A percentile compares a stretch with the other conserved stretches of the same genome.
Evolutionary conservation across 2,329 filamentous ascomycete species (phyloP).

Genomic region (Colletotrichum somersetense): DNA sequence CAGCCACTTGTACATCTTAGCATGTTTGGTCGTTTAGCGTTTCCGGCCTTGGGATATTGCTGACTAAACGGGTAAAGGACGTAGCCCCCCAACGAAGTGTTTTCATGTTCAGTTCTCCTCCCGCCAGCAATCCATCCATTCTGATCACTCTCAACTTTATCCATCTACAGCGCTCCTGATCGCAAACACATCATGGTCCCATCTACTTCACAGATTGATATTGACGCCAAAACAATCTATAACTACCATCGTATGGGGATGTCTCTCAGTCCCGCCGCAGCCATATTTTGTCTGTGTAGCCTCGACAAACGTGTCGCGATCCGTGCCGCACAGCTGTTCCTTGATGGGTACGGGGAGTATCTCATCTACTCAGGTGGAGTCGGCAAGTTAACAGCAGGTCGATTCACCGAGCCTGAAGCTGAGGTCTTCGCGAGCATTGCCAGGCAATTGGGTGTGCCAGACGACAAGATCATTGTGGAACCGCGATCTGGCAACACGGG

Average conservation of each 20-base stretch:
- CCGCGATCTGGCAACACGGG: constrained; percentile 58
- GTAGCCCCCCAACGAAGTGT: neutral
- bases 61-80: constrained; percentile 5
- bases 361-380: constrained; percentile 60
- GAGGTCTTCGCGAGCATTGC: constrained; percentile 58
- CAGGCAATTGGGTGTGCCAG: constrained; percentile 54
- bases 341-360: constrained; percentile 53
- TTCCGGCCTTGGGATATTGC: neutral
- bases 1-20: constrained; percentile 40
- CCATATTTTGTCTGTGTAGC: constrained; percentile 62
- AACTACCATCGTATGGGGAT: constrained; percentile 59
- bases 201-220: constrained; percentile 9
- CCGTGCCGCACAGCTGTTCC: constrained; percentile 57
- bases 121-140: neutral
- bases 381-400: constrained; percentile 55
- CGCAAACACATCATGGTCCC: neutral
- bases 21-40: neutral
- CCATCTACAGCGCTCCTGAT: neutral
- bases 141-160: neutral
- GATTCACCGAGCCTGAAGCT: constrained; percentile 57
- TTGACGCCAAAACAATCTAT: constrained; percentile 56
- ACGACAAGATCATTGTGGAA: constrained; percentile 55
- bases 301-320: constrained; percentile 60
- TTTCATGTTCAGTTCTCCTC: neutral
- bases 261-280: constrained; percentile 52